Evolutionary conservation across 805 yeast genomes (phyloP).

Genomic region (Wickerhamomyces bisporus): DNA sequence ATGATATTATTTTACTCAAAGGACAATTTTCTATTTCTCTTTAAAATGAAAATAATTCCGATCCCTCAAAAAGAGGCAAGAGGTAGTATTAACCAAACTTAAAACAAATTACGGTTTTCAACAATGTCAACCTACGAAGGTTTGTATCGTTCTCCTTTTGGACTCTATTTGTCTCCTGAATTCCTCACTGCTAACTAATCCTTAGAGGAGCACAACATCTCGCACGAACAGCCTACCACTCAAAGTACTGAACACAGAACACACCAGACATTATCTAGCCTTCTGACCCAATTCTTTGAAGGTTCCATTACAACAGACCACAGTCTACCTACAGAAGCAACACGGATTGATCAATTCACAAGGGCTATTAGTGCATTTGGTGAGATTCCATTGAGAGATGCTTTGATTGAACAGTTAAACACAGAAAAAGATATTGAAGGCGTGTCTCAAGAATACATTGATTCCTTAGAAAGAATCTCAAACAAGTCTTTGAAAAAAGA

Average conservation of each 20-base stretch:
- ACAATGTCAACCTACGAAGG: slow-evolving; percentile 31
- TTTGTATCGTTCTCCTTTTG: slow-evolving; percentile 11
- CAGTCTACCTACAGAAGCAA: not conserved
- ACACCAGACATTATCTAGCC: slow-evolving; percentile 16
- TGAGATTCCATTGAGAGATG: slow-evolving; percentile 17
- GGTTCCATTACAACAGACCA: not conserved
- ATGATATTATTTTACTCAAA: too few species aligned
- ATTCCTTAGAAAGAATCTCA: slow-evolving; percentile 68
- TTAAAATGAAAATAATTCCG: too few species aligned
- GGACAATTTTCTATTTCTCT: too few species aligned
- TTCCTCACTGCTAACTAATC: too few species aligned
- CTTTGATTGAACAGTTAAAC: slow-evolving; percentile 22
- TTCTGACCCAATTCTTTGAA: slow-evolving; percentile 13
- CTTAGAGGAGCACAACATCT: slow-evolving; percentile 28
- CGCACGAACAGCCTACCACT: slow-evolving; percentile 4
- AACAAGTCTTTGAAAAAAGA: slow-evolving; percentile 35
- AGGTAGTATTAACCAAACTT: too few species aligned
- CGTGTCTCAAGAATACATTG: slow-evolving; percentile 66
- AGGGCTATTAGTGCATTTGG: slow-evolving; percentile 15
- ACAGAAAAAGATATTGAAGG: slow-evolving; percentile 35
- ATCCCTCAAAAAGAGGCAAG: too few species aligned
- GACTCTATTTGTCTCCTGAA: too few species aligned
- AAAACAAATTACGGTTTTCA: too few species aligned
- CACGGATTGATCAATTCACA: slow-evolving; percentile 12
- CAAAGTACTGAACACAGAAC: slow-evolving; percentile 7